A percentile compares a stretch with the other conserved stretches of the same genome.
Evolutionary conservation across 108 stramenopile genomes (phyloP).

Genomic region (Cyclostephanos invisitatus): DNA sequence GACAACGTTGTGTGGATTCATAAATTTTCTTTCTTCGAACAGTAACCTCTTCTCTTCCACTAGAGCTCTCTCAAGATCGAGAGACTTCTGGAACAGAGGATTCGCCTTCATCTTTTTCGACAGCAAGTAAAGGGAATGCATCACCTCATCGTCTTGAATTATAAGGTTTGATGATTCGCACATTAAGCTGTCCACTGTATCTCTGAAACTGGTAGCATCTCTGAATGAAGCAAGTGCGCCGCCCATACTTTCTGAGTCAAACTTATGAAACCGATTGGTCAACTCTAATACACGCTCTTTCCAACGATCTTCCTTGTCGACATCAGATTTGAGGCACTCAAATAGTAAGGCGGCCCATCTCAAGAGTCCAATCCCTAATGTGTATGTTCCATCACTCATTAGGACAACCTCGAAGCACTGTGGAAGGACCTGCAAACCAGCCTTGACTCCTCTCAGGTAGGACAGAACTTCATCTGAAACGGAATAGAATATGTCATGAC

Average conservation of each 20-base stretch:
- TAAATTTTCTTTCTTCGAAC: conserved; percentile 28
- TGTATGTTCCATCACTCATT: conserved; percentile 64
- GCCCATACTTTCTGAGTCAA: conserved; percentile 19
- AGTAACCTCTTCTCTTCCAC: conserved; percentile 10
- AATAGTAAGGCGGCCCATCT: conserved; percentile 75
- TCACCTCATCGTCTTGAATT: conserved; percentile 48
- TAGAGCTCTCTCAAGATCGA: conserved; percentile 20
- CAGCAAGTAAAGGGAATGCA: conserved; percentile 24
- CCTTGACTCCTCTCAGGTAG: conserved; percentile 51
- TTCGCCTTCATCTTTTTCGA: conserved; percentile 24
- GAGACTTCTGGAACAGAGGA: conserved; percentile 21
- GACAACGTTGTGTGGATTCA: conserved; percentile 30
- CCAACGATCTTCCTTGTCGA: conserved; percentile 50
- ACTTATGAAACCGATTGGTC: conserved; percentile 9
- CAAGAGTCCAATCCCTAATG: conserved; percentile 60
- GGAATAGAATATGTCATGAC: conserved; percentile 55
- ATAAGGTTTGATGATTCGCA: conserved; percentile 48
- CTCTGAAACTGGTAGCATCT: conserved; percentile 31
- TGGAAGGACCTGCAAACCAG: conserved; percentile 53
- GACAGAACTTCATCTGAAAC: conserved; percentile 61
- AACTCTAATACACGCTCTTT: conserved; percentile 22
- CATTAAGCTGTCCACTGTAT: conserved; percentile 42
- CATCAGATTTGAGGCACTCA: conserved; percentile 62
- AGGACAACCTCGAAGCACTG: conserved; percentile 53
- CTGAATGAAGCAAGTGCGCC: conserved; percentile 22